These are phyloP conservation scores for Wilcoxina mikolae DNA, from an alignment of 495 filamentous ascomycete genomes.

Conservation along the genomic window DNA sequence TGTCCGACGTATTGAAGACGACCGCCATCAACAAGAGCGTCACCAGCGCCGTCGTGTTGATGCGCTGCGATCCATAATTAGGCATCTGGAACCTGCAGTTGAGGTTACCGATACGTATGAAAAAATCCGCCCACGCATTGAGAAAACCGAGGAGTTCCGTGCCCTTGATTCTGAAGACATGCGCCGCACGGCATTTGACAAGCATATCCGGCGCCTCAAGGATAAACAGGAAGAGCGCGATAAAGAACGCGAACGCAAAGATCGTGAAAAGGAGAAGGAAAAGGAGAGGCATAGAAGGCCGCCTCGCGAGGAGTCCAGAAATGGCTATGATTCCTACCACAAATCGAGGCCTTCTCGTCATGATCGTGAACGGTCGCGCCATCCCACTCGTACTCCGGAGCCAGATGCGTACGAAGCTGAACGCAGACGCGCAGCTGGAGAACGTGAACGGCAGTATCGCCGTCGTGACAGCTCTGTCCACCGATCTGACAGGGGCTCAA, in stretches of 20 bases:
- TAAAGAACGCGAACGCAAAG: conserved; percentile 51
- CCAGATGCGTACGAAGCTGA: conserved; percentile 32
- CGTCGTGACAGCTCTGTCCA: conserved; percentile 24
- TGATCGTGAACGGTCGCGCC: conserved; percentile 31
- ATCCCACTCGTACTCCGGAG: conserved; percentile 34
- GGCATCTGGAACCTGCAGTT: conserved; percentile 80
- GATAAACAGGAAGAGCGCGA: conserved; percentile 83
- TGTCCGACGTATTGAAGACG: conserved; percentile 61
- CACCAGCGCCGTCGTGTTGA: conserved; percentile 76
- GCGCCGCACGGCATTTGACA: conserved; percentile 76
- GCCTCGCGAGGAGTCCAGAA: conserved; percentile 30
- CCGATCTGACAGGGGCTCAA: conserved; percentile 34
- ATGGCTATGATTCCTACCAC: conserved; percentile 29
- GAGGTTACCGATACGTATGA: conserved; percentile 68
- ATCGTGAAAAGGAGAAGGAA: conserved; percentile 48
- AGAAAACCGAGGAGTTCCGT: conserved; percentile 67
- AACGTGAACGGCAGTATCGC: conserved; percentile 30
- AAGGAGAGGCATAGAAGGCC: conserved; percentile 29
- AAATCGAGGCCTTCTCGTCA: conserved; percentile 20
- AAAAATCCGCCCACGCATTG: conserved; percentile 59
- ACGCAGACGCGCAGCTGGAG: conserved; percentile 29
- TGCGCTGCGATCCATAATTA: conserved; percentile 70
- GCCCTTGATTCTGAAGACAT: conserved; percentile 68
- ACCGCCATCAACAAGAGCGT: conserved; percentile 67
- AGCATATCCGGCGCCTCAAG: conserved; percentile 71